Evolutionary conservation across 2,329 filamentous ascomycete species (phyloP).

Genomic region (Claviceps sp.): DNA sequence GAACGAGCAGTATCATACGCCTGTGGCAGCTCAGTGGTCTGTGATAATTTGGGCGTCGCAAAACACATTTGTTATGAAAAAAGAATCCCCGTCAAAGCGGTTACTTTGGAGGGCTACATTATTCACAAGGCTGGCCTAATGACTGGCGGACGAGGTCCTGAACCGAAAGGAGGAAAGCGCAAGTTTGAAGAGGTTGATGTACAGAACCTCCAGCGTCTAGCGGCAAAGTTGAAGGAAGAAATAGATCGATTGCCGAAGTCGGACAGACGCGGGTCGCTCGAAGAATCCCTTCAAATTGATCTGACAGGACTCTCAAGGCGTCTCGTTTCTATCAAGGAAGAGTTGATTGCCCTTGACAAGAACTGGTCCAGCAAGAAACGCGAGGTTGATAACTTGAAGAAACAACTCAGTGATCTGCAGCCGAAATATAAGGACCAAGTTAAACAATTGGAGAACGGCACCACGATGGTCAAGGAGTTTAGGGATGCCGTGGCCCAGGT

Average conservation of each 20-base stretch:
- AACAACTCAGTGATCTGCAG: constrained; percentile 60
- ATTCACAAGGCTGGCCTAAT: constrained; percentile 95
- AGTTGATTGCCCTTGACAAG: constrained; percentile 64
- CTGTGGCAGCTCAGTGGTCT: constrained; percentile 89
- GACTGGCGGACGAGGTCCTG: constrained; percentile 80
- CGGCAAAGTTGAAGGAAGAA: constrained; percentile 63
- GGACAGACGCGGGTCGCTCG: constrained; percentile 60
- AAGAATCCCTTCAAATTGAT: constrained; percentile 71
- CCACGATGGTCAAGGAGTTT: constrained; percentile 37
- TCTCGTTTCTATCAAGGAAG: constrained; percentile 56
- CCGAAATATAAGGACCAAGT: constrained; percentile 67
- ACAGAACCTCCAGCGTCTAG: constrained; percentile 66
- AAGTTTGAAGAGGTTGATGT: constrained; percentile 85
- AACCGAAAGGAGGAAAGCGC: constrained; percentile 60
- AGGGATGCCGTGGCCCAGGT: constrained; percentile 58
- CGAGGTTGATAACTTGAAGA: constrained; percentile 60
- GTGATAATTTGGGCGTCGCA: constrained; percentile 73
- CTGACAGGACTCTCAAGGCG: constrained; percentile 68
- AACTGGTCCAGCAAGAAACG: constrained; percentile 77
- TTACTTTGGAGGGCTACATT: constrained; percentile 87
- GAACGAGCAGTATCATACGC: constrained; percentile 91
- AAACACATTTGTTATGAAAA: constrained; percentile 81
- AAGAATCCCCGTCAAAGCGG: constrained; percentile 80
- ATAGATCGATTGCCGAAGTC: constrained; percentile 68
- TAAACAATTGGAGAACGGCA: constrained; percentile 48